Conservation (phyloP, 768 basidiomycete genomes). For the Naganishia vaughanmartiniae region DNA sequence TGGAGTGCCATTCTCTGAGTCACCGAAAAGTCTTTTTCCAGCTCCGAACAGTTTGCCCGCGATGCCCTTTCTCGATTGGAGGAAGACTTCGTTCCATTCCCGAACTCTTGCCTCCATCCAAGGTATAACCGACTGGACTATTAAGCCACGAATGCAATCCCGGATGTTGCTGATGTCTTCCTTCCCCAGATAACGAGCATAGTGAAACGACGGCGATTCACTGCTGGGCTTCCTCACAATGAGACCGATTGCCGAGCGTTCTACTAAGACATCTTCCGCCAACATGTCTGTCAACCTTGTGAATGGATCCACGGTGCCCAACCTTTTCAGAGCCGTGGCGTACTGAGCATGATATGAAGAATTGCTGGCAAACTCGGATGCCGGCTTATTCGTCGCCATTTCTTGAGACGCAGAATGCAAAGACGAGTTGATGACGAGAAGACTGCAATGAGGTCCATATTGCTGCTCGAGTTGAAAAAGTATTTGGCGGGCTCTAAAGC, state of each 20-base stretch:
- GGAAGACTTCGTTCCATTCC: conserved; percentile 79
- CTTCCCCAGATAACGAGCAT: conserved; percentile 7
- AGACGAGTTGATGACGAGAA: conserved; percentile 50
- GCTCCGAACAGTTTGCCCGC: conserved; percentile 54
- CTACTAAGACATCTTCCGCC: conserved; percentile 10
- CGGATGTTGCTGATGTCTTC: conserved; percentile 26
- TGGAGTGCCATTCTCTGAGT: conserved; percentile 26
- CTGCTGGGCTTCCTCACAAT: background rate
- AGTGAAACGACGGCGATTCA: background rate
- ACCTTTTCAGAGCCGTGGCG: background rate
- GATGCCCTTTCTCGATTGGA: conserved; percentile 52
- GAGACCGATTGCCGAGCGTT: background rate
- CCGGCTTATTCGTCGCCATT: no score
- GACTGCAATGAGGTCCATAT: conserved; percentile 49
- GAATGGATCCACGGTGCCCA: conserved; percentile 26
- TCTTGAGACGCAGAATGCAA: background rate
- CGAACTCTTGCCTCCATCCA: conserved; percentile 95
- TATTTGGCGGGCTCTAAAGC: conserved; percentile 42
- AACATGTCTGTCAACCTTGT: conserved; percentile 22
- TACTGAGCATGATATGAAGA: background rate
- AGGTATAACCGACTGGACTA: conserved; percentile 82
- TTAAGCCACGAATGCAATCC: conserved; percentile 79
- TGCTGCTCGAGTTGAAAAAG: conserved; percentile 47
- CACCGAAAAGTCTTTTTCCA: conserved; percentile 54
- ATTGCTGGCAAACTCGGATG: background rate